These are phyloP conservation scores for Pseudomassariella vexata DNA, from an alignment of 2,329 filamentous ascomycete species.

Conservation along the genomic window DNA sequence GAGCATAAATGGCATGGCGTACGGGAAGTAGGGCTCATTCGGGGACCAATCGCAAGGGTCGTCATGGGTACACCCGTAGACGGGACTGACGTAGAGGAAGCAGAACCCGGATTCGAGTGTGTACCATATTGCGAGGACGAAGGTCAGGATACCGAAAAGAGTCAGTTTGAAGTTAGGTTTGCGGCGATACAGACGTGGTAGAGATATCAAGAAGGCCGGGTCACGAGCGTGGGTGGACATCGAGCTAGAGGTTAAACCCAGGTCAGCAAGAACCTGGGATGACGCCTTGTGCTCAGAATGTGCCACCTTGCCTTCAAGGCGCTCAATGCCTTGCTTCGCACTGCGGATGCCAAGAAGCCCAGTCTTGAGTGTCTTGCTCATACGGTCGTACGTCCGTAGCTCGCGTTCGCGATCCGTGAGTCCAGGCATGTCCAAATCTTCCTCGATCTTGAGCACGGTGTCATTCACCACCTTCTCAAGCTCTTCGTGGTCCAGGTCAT, in stretches of 20 bases:
- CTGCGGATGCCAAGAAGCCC: slow-evolving; percentile 47
- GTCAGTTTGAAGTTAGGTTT: slow-evolving; percentile 42
- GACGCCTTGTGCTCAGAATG: slow-evolving; percentile 25
- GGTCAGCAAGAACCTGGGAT: slow-evolving; percentile 8
- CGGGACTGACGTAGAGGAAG: slow-evolving; percentile 46
- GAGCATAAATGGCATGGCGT: slow-evolving; percentile 54
- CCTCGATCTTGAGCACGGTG: slow-evolving; percentile 18
- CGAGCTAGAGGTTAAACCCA: slow-evolving; percentile 2
- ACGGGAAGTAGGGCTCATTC: slow-evolving; percentile 55
- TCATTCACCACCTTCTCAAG: slow-evolving; percentile 20
- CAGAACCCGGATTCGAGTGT: slow-evolving; percentile 49
- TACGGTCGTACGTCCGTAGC: slow-evolving; percentile 38
- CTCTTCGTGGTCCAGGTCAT: slow-evolving; percentile 23
- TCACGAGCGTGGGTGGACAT: too few species aligned
- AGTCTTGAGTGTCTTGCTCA: slow-evolving; percentile 46
- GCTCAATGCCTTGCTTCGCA: slow-evolving; percentile 53
- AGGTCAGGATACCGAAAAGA: slow-evolving; percentile 37
- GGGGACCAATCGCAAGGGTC: slow-evolving; percentile 48
- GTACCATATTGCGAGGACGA: slow-evolving; percentile 46
- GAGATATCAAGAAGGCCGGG: slow-evolving; percentile 34
- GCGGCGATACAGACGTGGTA: slow-evolving; percentile 41
- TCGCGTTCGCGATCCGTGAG: slow-evolving; percentile 31
- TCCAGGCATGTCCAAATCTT: slow-evolving; percentile 15
- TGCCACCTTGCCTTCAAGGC: slow-evolving; percentile 46
- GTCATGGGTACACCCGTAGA: slow-evolving; percentile 36